A percentile compares a stretch with the other conserved stretches of the same genome.
Conservation (phyloP, 306 rosid species). For the Acacia confusa region DNA sequence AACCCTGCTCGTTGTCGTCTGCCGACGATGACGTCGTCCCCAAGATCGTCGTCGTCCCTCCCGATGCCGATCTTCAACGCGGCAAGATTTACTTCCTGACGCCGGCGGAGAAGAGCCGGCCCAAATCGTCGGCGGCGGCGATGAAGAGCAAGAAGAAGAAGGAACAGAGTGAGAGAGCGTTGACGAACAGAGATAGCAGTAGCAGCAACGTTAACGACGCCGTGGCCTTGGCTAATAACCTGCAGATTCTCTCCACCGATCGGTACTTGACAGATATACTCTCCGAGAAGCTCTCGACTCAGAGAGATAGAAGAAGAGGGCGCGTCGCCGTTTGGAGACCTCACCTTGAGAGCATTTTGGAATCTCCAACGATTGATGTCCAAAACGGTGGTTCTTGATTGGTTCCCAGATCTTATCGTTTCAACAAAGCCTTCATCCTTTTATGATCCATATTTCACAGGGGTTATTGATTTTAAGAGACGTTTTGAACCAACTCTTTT, state of each 20-base stretch:
- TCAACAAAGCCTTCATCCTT: conserved; percentile 24
- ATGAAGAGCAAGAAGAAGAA: conserved; percentile 51
- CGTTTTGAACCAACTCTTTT: conserved; percentile 28
- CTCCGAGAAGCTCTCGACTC: conserved; percentile 78
- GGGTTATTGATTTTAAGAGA: conserved; percentile 6
- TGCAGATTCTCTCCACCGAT: conserved; percentile 55
- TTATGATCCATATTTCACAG: conserved; percentile 16
- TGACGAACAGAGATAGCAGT: not conserved
- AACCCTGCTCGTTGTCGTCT: conserved; percentile 61
- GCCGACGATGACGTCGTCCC: conserved; percentile 55
- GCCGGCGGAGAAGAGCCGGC: conserved; percentile 37
- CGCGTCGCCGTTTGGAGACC: conserved; percentile 96
- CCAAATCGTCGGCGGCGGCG: conserved; percentile 29
- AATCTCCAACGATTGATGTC: conserved; percentile 69
- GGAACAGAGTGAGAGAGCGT: conserved; percentile 18
- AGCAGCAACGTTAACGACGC: conserved; percentile 15
- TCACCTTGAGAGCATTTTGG: conserved; percentile 82
- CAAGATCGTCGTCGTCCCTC: conserved; percentile 81
- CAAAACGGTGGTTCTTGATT: conserved; percentile 29
- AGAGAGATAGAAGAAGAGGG: conserved; percentile 76
- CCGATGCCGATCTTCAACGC: conserved; percentile 87
- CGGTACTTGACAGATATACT: conserved; percentile 77
- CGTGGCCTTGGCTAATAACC: conserved; percentile 45
- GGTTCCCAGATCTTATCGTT: conserved; percentile 21
- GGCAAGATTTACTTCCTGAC: conserved; percentile 99